Evolutionary conservation across 148 eudicot genomes (phyloP).

Genomic region (Cornus suecica): DNA sequence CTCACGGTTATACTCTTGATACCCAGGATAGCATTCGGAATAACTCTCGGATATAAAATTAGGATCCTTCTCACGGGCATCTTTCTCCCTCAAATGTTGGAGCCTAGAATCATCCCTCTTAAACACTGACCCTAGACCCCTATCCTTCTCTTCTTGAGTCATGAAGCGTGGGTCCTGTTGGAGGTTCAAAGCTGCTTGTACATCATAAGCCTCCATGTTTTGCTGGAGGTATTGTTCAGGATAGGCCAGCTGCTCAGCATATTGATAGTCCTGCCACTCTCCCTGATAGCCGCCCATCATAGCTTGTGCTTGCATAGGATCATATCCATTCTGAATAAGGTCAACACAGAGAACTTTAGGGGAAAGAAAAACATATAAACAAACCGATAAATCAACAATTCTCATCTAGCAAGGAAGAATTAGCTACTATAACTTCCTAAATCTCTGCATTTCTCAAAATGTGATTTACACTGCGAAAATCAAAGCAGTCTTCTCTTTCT

Average conservation of each 20-base stretch:
- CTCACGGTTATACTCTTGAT: slow-evolving; percentile 95
- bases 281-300: slow-evolving; percentile 63
- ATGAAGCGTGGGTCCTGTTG: slow-evolving; percentile 82
- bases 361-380: neutral
- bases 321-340: slow-evolving; percentile 75
- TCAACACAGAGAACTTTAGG: slow-evolving; percentile 7
- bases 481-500: neutral
- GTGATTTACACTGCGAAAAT: neutral
- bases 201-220: slow-evolving; percentile 59
- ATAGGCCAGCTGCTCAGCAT: slow-evolving; percentile 83
- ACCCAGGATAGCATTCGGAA: slow-evolving; percentile 98
- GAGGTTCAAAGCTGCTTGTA: slow-evolving; percentile 44
- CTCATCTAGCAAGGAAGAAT: slow-evolving; percentile 5
- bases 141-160: slow-evolving; percentile 97
- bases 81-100: slow-evolving; percentile 87
- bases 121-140: slow-evolving; percentile 95
- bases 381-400: too few species aligned
- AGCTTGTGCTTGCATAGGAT: slow-evolving; percentile 71
- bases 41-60: slow-evolving; percentile 97
- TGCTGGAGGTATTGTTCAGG: slow-evolving; percentile 89
- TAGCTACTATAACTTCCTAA: neutral
- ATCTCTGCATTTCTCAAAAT: neutral
- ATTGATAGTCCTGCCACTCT: slow-evolving; percentile 94
- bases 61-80: slow-evolving; percentile 96
- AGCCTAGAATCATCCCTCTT: slow-evolving; percentile 93